These are phyloP conservation scores for Saitozyma sp. DNA, from an alignment of 768 basidiomycete genomes.

Conservation along the genomic window DNA sequence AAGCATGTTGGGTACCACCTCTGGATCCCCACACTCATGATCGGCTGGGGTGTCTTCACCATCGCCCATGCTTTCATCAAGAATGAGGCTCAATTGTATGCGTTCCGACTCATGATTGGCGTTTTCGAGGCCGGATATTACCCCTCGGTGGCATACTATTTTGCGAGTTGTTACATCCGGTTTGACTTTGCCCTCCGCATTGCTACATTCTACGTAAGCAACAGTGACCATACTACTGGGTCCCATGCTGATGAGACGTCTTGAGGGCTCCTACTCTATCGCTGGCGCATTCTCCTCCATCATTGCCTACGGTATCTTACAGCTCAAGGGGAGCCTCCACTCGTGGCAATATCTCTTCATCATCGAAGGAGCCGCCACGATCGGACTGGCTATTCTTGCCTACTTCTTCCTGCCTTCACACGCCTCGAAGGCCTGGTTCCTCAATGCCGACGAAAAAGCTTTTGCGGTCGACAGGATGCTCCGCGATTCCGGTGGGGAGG, in stretches of 20 bases:
- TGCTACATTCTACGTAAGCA: constrained; percentile 1
- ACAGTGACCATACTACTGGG: too few species aligned
- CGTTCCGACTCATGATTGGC: not conserved
- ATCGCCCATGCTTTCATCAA: constrained; percentile 1
- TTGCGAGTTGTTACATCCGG: not conserved
- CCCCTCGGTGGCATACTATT: constrained; percentile 1
- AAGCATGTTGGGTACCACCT: constrained; percentile 3
- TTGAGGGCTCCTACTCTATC: too few species aligned
- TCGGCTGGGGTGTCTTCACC: not conserved
- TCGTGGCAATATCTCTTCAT: not conserved
- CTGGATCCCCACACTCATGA: constrained; percentile 1
- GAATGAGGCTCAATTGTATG: not conserved
- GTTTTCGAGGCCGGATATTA: constrained; percentile 1
- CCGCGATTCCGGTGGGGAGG: not conserved
- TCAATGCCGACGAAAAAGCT: constrained; percentile 1
- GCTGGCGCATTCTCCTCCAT: not conserved
- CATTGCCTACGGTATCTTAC: not conserved
- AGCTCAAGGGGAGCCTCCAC: constrained; percentile 1
- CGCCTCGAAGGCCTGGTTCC: constrained; percentile 2
- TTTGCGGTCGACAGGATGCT: not conserved
- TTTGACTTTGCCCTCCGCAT: constrained; percentile 1
- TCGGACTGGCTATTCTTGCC: not conserved
- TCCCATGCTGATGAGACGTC: too few species aligned
- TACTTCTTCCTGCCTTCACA: constrained; percentile 1
- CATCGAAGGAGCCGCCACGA: not conserved